Evolutionary conservation across 495 filamentous ascomycete species (phyloP), one percentile per base, ranked within the genome.

Genomic region (Bacidia gigantensis): DNA sequence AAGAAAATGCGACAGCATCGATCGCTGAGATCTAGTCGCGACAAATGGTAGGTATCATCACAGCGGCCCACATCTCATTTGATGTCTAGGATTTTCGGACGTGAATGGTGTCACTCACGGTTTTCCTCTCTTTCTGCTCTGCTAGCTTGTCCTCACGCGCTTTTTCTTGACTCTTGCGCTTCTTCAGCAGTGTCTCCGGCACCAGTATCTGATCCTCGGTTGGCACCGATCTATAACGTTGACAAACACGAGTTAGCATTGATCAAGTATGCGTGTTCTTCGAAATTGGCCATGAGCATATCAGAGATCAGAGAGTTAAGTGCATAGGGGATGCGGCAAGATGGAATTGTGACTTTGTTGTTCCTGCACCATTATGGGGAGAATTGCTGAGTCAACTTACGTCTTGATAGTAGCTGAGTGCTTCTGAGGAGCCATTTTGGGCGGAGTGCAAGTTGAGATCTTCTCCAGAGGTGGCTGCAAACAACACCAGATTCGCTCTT

Each of bases 81-180:
- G 11, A 9, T 32, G 23, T 41, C 17, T 41, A n/a, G 26, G 58
- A 56, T 60, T 59, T 56, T 56, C 58, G 51, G 40, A 38, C 54
- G 49, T 52, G 50, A 54, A 50, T 51, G 41, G 11, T 17, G 14
- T 3, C 22, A 49, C 86, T 65, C 66, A 97, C 92, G 80, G 87
- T 79, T 77, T 89, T 94, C 73, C 80, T 84, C 75, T 90, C 80
- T 69, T 85, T 77, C 54, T 80, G 70, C 68, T 89, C 87, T 55
- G 83, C 81, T 59, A 80, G 71, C 62, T 80, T 79, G 69, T 88
- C 84, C 71, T 90, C 90, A 65, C 87, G 83, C 65, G 87, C 86
- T 80, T 95, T 94, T 81, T 98, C 92, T 76, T 95, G 90, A 70
- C 79, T 84, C 87, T 97, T 98, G 79, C 92, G 89, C 85, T 98